Evolutionary conservation across 306 rosid genomes (phyloP).

Genomic region (Cicer chorassanicum): DNA sequence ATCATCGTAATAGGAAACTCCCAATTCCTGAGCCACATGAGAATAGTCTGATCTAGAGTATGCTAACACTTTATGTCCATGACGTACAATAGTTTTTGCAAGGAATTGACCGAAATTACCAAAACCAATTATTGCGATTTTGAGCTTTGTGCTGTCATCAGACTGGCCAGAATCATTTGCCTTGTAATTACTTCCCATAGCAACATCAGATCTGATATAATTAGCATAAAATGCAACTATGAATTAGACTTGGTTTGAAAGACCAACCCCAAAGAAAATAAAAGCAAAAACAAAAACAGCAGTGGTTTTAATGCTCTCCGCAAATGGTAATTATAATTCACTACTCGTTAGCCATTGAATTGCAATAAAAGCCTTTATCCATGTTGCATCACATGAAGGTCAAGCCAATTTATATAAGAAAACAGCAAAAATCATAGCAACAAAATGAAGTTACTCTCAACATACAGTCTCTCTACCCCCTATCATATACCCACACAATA

Average conservation of each 20-base stretch:
- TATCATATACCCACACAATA: not conserved
- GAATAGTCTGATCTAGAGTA: constrained; percentile 82
- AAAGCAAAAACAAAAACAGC: not conserved
- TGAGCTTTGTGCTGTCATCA: constrained; percentile 61
- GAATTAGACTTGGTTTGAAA: constrained; percentile 31
- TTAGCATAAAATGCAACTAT: constrained; percentile 19
- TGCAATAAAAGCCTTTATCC: constrained; percentile 21
- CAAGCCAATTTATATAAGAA: constrained; percentile 28
- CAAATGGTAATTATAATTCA: constrained; percentile 3
- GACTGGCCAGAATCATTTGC: constrained; percentile 30
- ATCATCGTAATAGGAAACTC: constrained; percentile 65
- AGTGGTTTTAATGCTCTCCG: not conserved
- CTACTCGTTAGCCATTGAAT: constrained; percentile 2
- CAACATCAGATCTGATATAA: constrained; percentile 51
- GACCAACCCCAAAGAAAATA: not conserved
- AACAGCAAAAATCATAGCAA: constrained; percentile 29
- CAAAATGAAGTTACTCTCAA: constrained; percentile 11
- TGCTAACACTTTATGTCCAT: constrained; percentile 79
- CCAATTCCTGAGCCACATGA: constrained; percentile 63
- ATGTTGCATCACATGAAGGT: constrained; percentile 1
- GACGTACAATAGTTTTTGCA: constrained; percentile 66
- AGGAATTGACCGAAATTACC: constrained; percentile 96
- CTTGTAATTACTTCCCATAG: constrained; percentile 37
- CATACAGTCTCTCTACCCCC: not conserved
- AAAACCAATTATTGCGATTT: constrained; percentile 79